Conservation (phyloP, 2,329 filamentous ascomycete species). For the Elsinoe ampelina region DNA sequence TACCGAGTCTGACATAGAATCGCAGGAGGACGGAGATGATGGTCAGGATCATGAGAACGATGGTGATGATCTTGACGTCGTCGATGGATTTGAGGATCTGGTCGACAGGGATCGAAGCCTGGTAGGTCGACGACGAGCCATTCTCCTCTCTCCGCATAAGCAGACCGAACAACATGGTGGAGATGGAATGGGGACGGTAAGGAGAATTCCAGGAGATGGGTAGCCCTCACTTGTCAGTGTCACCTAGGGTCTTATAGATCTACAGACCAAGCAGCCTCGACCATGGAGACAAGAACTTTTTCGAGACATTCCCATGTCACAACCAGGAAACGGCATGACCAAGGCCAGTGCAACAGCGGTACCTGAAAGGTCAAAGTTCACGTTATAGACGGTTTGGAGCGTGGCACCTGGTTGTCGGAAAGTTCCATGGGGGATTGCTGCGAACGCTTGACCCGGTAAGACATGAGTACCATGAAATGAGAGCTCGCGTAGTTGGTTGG, state of each 20-base stretch:
- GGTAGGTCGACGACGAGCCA: background rate
- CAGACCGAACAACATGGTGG: background rate
- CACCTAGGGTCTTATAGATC: background rate
- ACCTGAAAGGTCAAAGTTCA: background rate
- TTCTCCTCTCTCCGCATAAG: slow-evolving; percentile 1
- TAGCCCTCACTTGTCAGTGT: background rate
- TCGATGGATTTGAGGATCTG: background rate
- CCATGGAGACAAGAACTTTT: background rate
- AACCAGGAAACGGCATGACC: background rate
- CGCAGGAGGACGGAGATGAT: slow-evolving; percentile 2
- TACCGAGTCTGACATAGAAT: slow-evolving; percentile 9
- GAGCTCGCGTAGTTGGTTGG: background rate
- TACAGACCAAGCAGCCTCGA: background rate
- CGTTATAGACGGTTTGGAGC: background rate
- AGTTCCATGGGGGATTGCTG: background rate
- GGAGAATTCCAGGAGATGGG: background rate
- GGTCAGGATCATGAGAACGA: background rate
- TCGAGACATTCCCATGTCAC: background rate
- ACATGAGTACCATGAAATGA: background rate
- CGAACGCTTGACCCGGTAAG: background rate
- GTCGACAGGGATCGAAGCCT: background rate
- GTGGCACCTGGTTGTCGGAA: background rate
- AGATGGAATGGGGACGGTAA: background rate
- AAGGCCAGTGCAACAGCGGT: background rate
- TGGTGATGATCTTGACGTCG: background rate